Evolutionary conservation across 106 monocot genomes (phyloP).

Genomic region (Posidonia australis): DNA sequence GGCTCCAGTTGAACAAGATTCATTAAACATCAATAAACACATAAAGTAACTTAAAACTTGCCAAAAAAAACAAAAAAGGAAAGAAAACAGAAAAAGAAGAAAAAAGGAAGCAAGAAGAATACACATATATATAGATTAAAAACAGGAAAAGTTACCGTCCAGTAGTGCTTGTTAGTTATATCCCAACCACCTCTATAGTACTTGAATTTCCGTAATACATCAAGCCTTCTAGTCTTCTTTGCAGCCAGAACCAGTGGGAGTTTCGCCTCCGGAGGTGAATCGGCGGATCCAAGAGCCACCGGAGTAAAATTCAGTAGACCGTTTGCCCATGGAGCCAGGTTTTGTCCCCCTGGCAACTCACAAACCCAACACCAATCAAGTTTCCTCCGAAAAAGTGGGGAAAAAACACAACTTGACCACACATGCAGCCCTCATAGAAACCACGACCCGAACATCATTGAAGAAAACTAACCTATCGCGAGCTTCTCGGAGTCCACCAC

Average conservation of each 20-base stretch:
- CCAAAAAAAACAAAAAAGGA: background rate
- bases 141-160: slow-evolving; percentile 30
- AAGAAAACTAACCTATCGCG: background rate
- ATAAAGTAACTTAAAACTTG: background rate
- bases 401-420: background rate
- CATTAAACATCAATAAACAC: too few species aligned
- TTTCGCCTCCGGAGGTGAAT: slow-evolving; percentile 18
- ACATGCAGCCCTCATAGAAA: too few species aligned
- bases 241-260: slow-evolving; percentile 43
- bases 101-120: background rate
- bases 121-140: background rate
- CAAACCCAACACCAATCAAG: background rate
- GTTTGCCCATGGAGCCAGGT: slow-evolving; percentile 34
- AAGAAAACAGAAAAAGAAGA: background rate
- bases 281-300: slow-evolving; percentile 12
- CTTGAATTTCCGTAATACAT: slow-evolving; percentile 35
- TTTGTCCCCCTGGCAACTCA: slow-evolving; percentile 18
- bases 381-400: background rate
- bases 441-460: background rate
- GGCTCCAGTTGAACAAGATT: too few species aligned
- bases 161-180: slow-evolving; percentile 50
- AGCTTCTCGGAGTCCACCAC: background rate
- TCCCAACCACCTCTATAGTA: slow-evolving; percentile 51
- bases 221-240: slow-evolving; percentile 49
- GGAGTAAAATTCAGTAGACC: slow-evolving; percentile 35